Conservation (phyloP, 768 basidiomycete species). For the Podaxis carcinomalis region DNA sequence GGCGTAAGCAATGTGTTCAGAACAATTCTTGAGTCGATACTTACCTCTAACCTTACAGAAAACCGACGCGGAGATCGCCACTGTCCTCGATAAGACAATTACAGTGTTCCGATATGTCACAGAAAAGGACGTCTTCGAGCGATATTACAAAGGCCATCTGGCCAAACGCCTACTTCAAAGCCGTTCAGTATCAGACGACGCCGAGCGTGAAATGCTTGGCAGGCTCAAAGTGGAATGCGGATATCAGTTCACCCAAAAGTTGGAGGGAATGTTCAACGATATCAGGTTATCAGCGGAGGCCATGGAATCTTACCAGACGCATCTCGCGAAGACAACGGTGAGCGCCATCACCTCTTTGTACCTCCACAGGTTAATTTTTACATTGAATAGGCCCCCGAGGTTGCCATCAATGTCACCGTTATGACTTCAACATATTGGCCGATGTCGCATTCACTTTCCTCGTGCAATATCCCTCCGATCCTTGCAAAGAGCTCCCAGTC, state of each 20-base stretch:
- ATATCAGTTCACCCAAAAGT: slow-evolving; percentile 93
- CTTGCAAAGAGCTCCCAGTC: slow-evolving; percentile 64
- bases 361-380: slow-evolving; percentile 9
- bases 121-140: slow-evolving; percentile 97
- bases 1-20: slow-evolving; percentile 53
- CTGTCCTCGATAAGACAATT: slow-evolving; percentile 91
- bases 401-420: slow-evolving; percentile 85
- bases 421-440: slow-evolving; percentile 99
- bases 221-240: slow-evolving; percentile 97
- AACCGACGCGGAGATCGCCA: slow-evolving; percentile 90
- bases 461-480: slow-evolving; percentile 64
- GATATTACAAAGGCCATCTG: slow-evolving; percentile 95
- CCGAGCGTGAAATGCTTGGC: slow-evolving; percentile 94
- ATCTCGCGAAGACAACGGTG: slow-evolving; percentile 60
- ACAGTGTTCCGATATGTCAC: slow-evolving; percentile 90
- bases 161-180: slow-evolving; percentile 85
- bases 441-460: slow-evolving; percentile 56
- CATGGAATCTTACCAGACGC: slow-evolving; percentile 65
- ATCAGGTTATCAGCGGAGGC: slow-evolving; percentile 87
- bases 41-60: slow-evolving; percentile 50
- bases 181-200: slow-evolving; percentile 94
- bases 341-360: slow-evolving; percentile 20
- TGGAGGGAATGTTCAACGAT: slow-evolving; percentile 99
- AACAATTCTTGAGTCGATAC: background rate
- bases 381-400: slow-evolving; percentile 52